Evolutionary conservation across 148 eudicot species (phyloP), one percentile per base, ranked within the genome.

Genomic region (Fallopia convolvulus): DNA sequence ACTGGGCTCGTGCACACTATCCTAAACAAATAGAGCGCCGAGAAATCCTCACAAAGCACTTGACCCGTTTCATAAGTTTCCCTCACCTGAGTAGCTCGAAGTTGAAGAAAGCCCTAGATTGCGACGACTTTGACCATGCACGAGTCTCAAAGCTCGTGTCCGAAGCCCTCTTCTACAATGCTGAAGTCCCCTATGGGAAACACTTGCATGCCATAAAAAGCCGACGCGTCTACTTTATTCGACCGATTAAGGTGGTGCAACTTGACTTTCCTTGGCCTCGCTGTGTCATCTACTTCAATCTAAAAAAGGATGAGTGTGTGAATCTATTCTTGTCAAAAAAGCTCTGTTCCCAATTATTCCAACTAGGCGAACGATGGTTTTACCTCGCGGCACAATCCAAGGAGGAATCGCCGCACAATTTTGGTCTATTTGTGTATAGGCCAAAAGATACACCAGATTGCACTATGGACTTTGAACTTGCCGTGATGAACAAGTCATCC

Each of bases 161-260:
- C 13, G 95, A 93, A 70, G 95, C 97, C 30, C 89, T 93, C n/a
- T n/a, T n/a, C n/a, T n/a, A n/a, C n/a, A n/a, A 26, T 93, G 89
- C 92, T 0, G 93, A 93, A 86, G 89, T 87, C 78, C 96, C 96
- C 77, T 93, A 89, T 75, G 84, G 95, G 40, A 92, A 93, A 77
- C 83, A 93, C 17, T 55, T 80, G 61, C 82, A 89, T 66, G 88
- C 47, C 47, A 9, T 9, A 1, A 44, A 82, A 21, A 56, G 85
- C 33, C 92, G 89, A 66, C 87, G 94, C 0, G 83, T 92, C 53
- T 92, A 90, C 87, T 89, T 87, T 86, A 88, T 86, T 42, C 81
- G 94, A 5, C 91, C 91, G 2, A 89, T 92, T 3, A 92, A 92
- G 81, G 89, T 89, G 70, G 90, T 90, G 13, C 92, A 92, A 81